Percentiles rank a stretch among this genome's conserved stretches.
Evolutionary conservation across 768 basidiomycete species (phyloP).

Genomic region (Naganishia friedmannii): DNA sequence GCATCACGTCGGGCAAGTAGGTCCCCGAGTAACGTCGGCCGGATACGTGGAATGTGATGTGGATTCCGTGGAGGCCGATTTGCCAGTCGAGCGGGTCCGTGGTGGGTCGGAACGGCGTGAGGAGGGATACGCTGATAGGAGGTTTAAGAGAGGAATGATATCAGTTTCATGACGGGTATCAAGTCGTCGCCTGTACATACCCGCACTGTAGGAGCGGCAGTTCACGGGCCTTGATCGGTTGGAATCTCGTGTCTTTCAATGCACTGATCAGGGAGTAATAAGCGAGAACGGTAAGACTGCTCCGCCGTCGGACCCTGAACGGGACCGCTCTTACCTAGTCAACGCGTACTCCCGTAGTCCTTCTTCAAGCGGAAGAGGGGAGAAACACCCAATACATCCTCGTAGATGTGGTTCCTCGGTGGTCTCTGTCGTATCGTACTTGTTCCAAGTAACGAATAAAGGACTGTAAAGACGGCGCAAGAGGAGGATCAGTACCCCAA

Average conservation of each 20-base stretch:
- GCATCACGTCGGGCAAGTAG: slow-evolving; percentile 87
- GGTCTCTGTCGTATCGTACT: slow-evolving; percentile 42
- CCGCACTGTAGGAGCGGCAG: slow-evolving; percentile 72
- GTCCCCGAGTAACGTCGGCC: slow-evolving; percentile 66
- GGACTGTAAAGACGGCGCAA: slow-evolving; percentile 62
- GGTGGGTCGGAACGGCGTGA: slow-evolving; percentile 88
- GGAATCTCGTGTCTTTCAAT: slow-evolving; percentile 74
- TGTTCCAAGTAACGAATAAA: slow-evolving; percentile 96
- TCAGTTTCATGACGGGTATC: too few relatives aligned
- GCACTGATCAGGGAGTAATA: slow-evolving; percentile 6
- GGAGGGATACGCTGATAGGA: slow-evolving; percentile 70
- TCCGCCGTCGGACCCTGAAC: background rate
- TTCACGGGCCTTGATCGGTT: slow-evolving; percentile 70
- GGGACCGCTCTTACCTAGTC: slow-evolving; percentile 56
- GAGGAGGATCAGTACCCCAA: too few relatives aligned
- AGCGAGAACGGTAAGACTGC: slow-evolving; percentile 54
- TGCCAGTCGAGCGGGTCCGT: slow-evolving; percentile 87
- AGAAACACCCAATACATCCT: slow-evolving; percentile 94
- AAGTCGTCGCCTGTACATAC: too few relatives aligned
- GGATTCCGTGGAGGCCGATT: slow-evolving; percentile 85
- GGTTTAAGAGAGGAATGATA: background rate
- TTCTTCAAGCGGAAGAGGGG: slow-evolving; percentile 66
- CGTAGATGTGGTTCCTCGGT: slow-evolving; percentile 60
- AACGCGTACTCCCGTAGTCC: slow-evolving; percentile 87
- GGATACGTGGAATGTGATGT: slow-evolving; percentile 66